phyloP scores from a whole-genome alignment of 2,329 filamentous ascomycete genomes.

The Xylariaceae sp. region DNA sequence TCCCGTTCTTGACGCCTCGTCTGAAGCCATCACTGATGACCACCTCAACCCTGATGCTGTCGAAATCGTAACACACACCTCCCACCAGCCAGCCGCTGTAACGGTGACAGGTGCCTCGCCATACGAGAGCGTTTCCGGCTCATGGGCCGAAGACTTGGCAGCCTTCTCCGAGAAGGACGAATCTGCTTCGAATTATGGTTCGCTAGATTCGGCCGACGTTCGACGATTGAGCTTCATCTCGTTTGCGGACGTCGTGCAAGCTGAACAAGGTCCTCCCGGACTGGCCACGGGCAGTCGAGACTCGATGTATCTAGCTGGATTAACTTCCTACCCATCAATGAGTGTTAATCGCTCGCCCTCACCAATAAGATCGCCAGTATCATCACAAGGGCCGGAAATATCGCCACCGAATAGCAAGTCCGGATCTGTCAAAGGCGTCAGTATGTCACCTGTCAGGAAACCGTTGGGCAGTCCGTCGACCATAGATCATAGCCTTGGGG shows the following conservation, averaged over 20 bases:
- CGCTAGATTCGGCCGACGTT: constrained; percentile 77
- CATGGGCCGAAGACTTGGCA: constrained; percentile 64
- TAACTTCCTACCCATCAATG: constrained; percentile 63
- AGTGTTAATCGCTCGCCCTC: constrained; percentile 74
- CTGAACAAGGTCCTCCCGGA: constrained; percentile 71
- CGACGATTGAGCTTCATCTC: constrained; percentile 92
- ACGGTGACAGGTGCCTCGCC: constrained; percentile 62
- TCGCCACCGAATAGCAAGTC: constrained; percentile 80
- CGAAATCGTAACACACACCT: constrained; percentile 87
- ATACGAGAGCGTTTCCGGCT: constrained; percentile 51
- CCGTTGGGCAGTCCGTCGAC: constrained; percentile 69
- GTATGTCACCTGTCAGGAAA: constrained; percentile 68
- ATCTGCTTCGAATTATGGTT: constrained; percentile 75
- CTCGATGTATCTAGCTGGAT: constrained; percentile 70
- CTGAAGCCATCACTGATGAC: constrained; percentile 87
- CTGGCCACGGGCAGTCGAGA: constrained; percentile 64
- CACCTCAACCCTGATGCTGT: constrained; percentile 86
- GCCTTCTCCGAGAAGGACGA: constrained; percentile 64
- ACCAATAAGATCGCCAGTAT: constrained; percentile 79
- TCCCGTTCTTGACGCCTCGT: constrained; percentile 87
- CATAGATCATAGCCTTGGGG: constrained; percentile 55
- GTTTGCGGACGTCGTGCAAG: constrained; percentile 92
- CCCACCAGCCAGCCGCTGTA: constrained; percentile 78
- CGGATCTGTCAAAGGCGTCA: constrained; percentile 74
- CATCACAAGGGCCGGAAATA: constrained; percentile 69